Base-by-base conservation (phyloP, 192 early-diverging fungal species). In the Pecoramyces ruminantium region DNA sequence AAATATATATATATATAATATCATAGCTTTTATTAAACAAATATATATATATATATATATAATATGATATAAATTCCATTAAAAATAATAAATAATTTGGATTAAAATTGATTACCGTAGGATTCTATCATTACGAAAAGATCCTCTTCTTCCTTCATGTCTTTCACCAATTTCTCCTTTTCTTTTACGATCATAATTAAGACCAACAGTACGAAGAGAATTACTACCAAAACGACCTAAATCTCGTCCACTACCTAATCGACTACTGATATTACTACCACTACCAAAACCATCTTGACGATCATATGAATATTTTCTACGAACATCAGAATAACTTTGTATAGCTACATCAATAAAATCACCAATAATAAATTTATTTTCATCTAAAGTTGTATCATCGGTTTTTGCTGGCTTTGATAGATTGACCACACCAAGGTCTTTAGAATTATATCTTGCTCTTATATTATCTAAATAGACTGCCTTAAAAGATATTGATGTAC, bases 261-360 rank as follows among this genome's bases (percentile, higher is more conserved):
- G 17, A 67, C 51, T 21, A 11, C 25, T 17, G n/a, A 67, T 34
- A 34, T 34, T 34, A 34, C 11, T 34, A 34, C 30, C 30, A 67
- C 51, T 21, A 11, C 51, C 25, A 67, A 67, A 67, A 67, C 18
- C n/a, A 67, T 67, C 51, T 67, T 67, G 51, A 67, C 51, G 51
- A 27, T 67, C 51, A n/a, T 67, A 67, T 4, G 51, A 67, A 67
- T 67, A 67, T 67, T 17, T 67, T n/a, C 51, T 21, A 67, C 51
- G 51, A 27, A 67, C 6, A 67, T 67, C 51, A 25, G 51, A 1
- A 67, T 67, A 67, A n/a, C 25, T n/a, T n/a, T 67, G 51, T 11
- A 91, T 85, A 28, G 88, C 86, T 1, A 92, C 88, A 78, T 90
- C 85, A 6, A 92, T 34, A 79, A 83, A 89, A 83, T 92, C 91